Conservation (phyloP, 345 rosid genomes). For the Eucalyptus pauciflora region DNA sequence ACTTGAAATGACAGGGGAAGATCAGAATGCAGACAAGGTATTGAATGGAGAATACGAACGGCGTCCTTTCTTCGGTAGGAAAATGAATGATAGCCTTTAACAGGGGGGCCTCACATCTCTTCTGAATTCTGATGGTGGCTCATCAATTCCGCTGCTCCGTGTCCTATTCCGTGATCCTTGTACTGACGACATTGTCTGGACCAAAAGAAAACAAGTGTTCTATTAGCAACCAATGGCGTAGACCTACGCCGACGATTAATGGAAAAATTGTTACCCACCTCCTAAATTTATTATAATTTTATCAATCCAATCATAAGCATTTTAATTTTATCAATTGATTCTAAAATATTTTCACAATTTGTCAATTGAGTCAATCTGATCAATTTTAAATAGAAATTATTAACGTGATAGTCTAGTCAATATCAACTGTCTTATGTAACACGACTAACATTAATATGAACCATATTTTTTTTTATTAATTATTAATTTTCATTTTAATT, state of each 20-base stretch:
- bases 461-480: too few species aligned
- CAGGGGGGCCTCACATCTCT: background rate
- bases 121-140: background rate
- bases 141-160: background rate
- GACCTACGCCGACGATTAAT: background rate
- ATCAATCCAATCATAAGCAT: rapidly evolving
- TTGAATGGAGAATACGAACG: background rate
- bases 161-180: background rate
- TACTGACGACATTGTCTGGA: background rate
- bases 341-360: rapidly evolving
- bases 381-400: rapidly evolving
- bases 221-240: background rate
- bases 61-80: background rate
- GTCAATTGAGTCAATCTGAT: too few species aligned
- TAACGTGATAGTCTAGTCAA: too few species aligned
- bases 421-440: background rate
- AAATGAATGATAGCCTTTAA: background rate
- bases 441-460: rapidly evolving
- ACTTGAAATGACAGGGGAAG: background rate
- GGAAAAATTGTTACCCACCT: background rate
- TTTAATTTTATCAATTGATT: too few species aligned
- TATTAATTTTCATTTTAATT: rapidly evolving
- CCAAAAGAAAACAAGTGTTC: background rate
- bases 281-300: too few species aligned
- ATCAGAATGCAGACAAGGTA: background rate